A percentile compares a stretch with the other conserved stretches of the same genome.
Conservation (phyloP, 148 eudicot species). For the Rhododendron mucronatum region DNA sequence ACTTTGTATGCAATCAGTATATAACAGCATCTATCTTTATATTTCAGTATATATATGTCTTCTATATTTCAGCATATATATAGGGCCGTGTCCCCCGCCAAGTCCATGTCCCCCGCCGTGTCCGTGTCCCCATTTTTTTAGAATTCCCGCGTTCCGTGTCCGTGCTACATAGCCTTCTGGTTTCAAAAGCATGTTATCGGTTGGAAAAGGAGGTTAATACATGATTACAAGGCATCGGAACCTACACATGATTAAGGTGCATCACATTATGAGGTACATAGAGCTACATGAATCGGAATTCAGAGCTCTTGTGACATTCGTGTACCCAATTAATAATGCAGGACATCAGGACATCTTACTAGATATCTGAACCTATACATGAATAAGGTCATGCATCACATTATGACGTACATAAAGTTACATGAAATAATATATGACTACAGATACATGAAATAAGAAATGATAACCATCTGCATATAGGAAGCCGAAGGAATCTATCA, state of each 20-base stretch:
- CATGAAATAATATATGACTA: not conserved
- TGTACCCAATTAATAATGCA: not conserved
- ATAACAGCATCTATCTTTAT: too few relatives aligned
- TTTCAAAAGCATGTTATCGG: not conserved
- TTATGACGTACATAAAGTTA: too few relatives aligned
- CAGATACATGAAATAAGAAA: not conserved
- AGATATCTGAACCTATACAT: not conserved
- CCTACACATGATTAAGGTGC: not conserved
- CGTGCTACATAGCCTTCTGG: not conserved
- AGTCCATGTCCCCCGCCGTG: too few relatives aligned
- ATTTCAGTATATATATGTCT: too few relatives aligned
- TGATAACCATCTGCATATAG: not conserved
- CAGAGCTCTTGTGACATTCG: not conserved
- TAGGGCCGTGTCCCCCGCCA: too few relatives aligned
- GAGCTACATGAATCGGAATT: not conserved
- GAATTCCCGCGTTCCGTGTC: too few relatives aligned
- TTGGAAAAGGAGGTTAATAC: not conserved
- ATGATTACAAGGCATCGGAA: not conserved
- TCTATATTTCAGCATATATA: too few relatives aligned
- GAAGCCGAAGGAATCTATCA: not conserved
- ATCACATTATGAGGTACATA: not conserved
- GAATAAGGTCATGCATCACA: not conserved
- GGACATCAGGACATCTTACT: not conserved
- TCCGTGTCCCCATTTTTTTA: too few relatives aligned
- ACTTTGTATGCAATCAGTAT: too few relatives aligned